Evolutionary conservation across 306 rosid genomes (phyloP).

Genomic region (Malus sylvestris): DNA sequence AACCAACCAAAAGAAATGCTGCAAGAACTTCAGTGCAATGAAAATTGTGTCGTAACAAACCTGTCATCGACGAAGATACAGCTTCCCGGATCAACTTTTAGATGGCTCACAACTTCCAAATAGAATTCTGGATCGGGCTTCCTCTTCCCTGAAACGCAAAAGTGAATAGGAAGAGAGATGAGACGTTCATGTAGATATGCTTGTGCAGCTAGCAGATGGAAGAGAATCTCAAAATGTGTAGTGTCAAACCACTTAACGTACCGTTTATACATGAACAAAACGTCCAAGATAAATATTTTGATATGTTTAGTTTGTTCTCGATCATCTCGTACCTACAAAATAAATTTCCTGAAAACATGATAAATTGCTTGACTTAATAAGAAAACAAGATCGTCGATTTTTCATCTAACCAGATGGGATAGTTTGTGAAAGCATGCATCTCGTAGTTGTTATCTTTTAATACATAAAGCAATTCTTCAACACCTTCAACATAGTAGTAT

Average conservation of each 20-base stretch:
- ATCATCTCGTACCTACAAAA: conserved; percentile 73
- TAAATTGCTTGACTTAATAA: conserved; percentile 6
- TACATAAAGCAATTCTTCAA: conserved; percentile 64
- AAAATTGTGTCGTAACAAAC: conserved; percentile 21
- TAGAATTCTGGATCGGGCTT: conserved; percentile 82
- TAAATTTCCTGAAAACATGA: conserved; percentile 8
- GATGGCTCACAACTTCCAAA: conserved; percentile 56
- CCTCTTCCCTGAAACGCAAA: conserved; percentile 65
- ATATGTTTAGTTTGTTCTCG: conserved; percentile 66
- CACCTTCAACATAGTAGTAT: conserved; percentile 65
- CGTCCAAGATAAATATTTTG: conserved; percentile 86
- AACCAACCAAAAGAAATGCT: background rate
- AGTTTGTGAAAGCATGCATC: conserved; percentile 96
- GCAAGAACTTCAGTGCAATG: background rate
- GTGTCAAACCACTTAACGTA: conserved; percentile 16
- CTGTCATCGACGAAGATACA: conserved; percentile 89
- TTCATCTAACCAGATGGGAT: conserved; percentile 69
- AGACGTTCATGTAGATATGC: background rate
- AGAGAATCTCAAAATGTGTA: background rate
- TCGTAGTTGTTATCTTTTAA: conserved; percentile 65
- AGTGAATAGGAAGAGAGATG: background rate
- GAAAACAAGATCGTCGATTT: conserved; percentile 12
- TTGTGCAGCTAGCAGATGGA: background rate
- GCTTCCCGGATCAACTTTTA: conserved; percentile 53
- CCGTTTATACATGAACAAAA: conserved; percentile 76